Percentiles rank a stretch among this genome's conserved stretches.
phyloP scores from a whole-genome alignment of 2,329 filamentous ascomycete genomes.

The Mycogone perniciosa region DNA sequence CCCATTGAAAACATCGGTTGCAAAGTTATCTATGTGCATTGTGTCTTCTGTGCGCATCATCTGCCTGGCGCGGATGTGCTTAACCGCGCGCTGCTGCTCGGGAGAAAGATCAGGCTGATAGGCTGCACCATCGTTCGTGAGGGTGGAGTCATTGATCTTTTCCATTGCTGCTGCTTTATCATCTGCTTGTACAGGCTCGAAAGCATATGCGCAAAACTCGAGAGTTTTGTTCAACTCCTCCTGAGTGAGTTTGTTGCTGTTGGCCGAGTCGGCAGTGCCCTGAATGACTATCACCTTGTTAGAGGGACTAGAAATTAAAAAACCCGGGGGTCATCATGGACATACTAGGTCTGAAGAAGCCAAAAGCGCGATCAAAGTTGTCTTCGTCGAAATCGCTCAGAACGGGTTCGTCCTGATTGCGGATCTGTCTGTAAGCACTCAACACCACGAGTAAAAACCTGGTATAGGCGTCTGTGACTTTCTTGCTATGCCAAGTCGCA shows the following conservation, averaged over 20 bases:
- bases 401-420: slow-evolving; percentile 29
- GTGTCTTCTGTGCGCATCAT: slow-evolving; percentile 27
- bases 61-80: slow-evolving; percentile 24
- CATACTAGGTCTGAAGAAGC: slow-evolving; percentile 33
- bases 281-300: slow-evolving; percentile 27
- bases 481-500: slow-evolving; percentile 34
- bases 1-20: slow-evolving; percentile 19
- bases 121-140: slow-evolving; percentile 6
- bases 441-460: slow-evolving; percentile 32
- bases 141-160: background rate
- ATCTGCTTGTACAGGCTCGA: slow-evolving; percentile 13
- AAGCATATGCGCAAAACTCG: slow-evolving; percentile 26
- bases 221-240: slow-evolving; percentile 24
- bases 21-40: slow-evolving; percentile 28
- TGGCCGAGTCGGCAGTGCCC: slow-evolving; percentile 24
- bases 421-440: slow-evolving; percentile 31
- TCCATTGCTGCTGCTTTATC: background rate
- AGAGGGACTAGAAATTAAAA: background rate
- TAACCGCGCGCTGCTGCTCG: slow-evolving; percentile 21
- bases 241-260: slow-evolving; percentile 21
- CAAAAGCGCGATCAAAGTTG: slow-evolving; percentile 37
- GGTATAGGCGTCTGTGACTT: slow-evolving; percentile 37
- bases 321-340: background rate
- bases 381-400: slow-evolving; percentile 36
- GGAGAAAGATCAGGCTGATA: slow-evolving; percentile 17